Evolutionary conservation across 768 basidiomycete species (phyloP).

Genomic region (Termitomyces sp.): DNA sequence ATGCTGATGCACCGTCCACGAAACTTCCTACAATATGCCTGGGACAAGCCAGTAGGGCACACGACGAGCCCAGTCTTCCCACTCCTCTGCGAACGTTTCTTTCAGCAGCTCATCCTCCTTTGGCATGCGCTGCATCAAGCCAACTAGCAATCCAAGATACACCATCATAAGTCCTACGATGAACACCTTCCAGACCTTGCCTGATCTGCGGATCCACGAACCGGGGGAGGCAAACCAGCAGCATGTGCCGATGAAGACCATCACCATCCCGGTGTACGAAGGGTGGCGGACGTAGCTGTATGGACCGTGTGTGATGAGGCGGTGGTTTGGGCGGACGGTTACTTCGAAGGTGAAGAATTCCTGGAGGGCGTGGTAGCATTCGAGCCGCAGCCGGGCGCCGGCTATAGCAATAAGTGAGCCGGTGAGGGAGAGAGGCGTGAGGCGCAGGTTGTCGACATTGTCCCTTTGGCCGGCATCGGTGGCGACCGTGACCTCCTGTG

Average conservation of each 20-base stretch:
- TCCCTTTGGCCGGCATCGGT: background rate
- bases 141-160: background rate
- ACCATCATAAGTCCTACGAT: background rate
- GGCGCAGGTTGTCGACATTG: background rate
- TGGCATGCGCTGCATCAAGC: background rate
- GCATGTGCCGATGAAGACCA: background rate
- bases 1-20: too few relatives aligned
- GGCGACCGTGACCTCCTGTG: background rate
- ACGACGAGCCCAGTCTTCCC: constrained; percentile 12
- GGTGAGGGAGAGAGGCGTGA: constrained; percentile 23
- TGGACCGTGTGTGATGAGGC: background rate
- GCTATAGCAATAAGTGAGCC: constrained; percentile 21
- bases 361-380: constrained; percentile 30
- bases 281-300: background rate
- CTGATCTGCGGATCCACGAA: background rate
- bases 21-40: too few relatives aligned
- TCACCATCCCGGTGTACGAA: background rate
- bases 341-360: constrained; percentile 29
- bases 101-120: constrained; percentile 12
- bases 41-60: constrained; percentile 12
- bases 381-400: constrained; percentile 30
- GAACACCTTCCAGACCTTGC: background rate
- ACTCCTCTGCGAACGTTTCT: constrained; percentile 11
- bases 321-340: background rate
- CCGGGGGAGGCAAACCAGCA: background rate